These are phyloP conservation scores for Herpetomonas tarakana DNA, from an alignment of 208 protist genomes.

Conservation along the genomic window DNA sequence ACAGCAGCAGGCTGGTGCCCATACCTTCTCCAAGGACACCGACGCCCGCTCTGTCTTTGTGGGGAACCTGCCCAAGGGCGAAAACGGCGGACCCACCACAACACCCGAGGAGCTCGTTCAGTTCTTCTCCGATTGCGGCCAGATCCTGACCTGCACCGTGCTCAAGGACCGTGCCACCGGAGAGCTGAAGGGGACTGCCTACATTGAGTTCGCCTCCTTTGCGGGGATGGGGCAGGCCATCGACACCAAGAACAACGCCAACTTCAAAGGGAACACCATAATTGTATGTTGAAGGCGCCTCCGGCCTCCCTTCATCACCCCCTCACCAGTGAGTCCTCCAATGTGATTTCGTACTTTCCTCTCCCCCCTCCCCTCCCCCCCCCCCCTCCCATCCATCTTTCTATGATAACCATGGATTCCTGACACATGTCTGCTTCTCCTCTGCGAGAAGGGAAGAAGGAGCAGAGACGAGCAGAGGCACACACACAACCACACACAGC, in stretches of 20 bases:
- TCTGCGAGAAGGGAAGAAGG: neutral
- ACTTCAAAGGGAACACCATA: slow-evolving; percentile 84
- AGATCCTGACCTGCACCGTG: slow-evolving; percentile 81
- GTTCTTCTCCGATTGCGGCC: slow-evolving; percentile 80
- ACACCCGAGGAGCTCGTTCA: slow-evolving; percentile 78
- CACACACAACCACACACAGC: slow-evolving; percentile 7
- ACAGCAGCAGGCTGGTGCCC: slow-evolving; percentile 19
- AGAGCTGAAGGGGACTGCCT: slow-evolving; percentile 82
- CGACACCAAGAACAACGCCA: slow-evolving; percentile 81
- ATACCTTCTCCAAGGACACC: slow-evolving; percentile 76
- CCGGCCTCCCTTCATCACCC: slow-evolving; percentile 13
- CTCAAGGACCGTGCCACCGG: slow-evolving; percentile 72
- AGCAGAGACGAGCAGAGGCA: neutral
- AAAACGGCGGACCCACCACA: slow-evolving; percentile 55
- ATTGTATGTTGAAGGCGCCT: slow-evolving; percentile 88
- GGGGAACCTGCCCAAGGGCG: slow-evolving; percentile 69
- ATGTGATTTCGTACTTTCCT: slow-evolving; percentile 2
- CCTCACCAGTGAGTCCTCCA: slow-evolving; percentile 6
- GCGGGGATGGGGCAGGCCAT: slow-evolving; percentile 78
- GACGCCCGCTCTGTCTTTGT: slow-evolving; percentile 87
- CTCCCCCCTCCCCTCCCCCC: slow-evolving; percentile 6
- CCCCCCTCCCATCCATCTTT: slow-evolving; percentile 3
- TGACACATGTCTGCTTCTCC: too few relatives aligned
- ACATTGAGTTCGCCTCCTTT: slow-evolving; percentile 82
- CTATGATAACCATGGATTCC: too few relatives aligned